phyloP scores from a whole-genome alignment of 306 rosid genomes.

The Inga laurina region DNA sequence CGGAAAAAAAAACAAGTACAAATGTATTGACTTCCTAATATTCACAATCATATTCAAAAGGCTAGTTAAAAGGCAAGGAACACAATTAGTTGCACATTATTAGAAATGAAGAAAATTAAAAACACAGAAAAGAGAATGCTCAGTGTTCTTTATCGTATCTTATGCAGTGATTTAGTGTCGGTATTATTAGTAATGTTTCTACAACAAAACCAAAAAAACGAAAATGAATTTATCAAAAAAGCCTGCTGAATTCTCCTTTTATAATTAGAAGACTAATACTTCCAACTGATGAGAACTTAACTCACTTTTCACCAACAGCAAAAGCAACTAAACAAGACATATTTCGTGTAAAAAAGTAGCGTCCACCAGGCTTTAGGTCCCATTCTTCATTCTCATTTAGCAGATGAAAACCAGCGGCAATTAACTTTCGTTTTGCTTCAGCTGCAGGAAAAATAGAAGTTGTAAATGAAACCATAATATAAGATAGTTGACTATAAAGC shows the following conservation, averaged over 20 bases:
- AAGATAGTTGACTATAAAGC: not conserved
- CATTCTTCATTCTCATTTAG: constrained; percentile 81
- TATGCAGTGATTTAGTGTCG: not conserved
- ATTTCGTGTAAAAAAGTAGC: constrained; percentile 89
- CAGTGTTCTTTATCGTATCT: not conserved
- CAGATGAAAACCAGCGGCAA: constrained; percentile 80
- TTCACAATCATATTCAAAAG: not conserved
- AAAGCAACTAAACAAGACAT: constrained; percentile 95
- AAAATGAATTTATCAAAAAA: not conserved
- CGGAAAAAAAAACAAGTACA: not conserved
- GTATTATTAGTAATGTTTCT: not conserved
- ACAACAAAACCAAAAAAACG: not conserved
- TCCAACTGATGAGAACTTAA: not conserved
- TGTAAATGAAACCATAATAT: not conserved
- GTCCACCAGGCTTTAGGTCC: constrained; percentile 91
- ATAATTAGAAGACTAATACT: not conserved
- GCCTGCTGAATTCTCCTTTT: not conserved
- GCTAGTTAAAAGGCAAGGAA: not conserved
- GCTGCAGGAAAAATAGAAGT: constrained; percentile 44
- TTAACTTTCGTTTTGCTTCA: constrained; percentile 78
- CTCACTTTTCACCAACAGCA: constrained; percentile 83
- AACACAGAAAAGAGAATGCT: not conserved
- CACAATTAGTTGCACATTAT: not conserved
- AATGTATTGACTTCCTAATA: not conserved
- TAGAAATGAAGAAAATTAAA: not conserved